Conservation (phyloP, 139 green algal species). For the Choricystis sp. region DNA sequence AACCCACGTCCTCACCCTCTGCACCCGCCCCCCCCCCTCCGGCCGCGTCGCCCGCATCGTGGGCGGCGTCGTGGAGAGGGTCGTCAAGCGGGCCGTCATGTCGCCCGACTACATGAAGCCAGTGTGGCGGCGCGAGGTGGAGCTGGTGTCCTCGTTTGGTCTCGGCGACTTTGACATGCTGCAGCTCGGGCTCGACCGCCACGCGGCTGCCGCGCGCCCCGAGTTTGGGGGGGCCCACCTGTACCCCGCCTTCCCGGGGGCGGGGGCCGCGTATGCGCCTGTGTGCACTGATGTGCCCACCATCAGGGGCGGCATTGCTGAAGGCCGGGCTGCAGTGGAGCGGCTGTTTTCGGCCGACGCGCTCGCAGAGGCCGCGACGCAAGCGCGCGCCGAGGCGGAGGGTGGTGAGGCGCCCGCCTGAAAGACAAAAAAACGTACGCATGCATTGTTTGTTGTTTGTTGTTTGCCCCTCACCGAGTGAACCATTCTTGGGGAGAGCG, state of each 20-base stretch:
- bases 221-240: constrained; percentile 27
- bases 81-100: constrained; percentile 33
- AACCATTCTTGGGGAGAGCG: background rate
- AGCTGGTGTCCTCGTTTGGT: constrained; percentile 12
- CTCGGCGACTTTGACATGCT: constrained; percentile 32
- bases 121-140: constrained; percentile 22
- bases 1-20: constrained; percentile 58
- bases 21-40: constrained; percentile 27
- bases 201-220: constrained; percentile 13
- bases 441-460: too few species aligned
- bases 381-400: background rate
- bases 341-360: background rate
- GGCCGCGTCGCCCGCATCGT: constrained; percentile 3
- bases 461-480: background rate
- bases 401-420: too few species aligned
- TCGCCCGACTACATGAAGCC: constrained; percentile 34
- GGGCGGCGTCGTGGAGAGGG: constrained; percentile 15
- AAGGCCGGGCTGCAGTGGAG: constrained; percentile 23
- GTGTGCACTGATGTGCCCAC: constrained; percentile 31
- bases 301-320: constrained; percentile 27
- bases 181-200: constrained; percentile 12
- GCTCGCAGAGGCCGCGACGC: background rate
- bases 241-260: constrained; percentile 12
- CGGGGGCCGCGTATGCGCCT: constrained; percentile 11
- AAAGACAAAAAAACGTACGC: too few species aligned